These are phyloP conservation scores for Solanum hybrid DNA, from an alignment of 305 asterid genomes.

Conservation along the genomic window DNA sequence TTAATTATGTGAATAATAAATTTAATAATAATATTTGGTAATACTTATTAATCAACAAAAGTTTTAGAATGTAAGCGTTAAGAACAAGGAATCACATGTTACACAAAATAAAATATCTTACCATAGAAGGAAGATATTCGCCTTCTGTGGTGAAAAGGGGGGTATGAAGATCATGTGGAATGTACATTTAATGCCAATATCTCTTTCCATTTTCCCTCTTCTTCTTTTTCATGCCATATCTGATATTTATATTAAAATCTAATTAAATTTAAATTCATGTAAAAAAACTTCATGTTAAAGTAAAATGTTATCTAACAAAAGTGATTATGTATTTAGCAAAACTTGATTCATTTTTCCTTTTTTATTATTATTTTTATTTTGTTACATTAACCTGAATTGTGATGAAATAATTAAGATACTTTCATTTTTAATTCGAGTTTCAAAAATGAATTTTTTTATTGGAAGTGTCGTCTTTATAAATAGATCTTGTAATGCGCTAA, in stretches of 20 bases:
- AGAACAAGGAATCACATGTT: background rate
- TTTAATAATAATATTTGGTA: background rate
- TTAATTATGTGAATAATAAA: background rate
- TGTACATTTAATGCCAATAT: background rate
- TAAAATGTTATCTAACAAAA: too few species aligned
- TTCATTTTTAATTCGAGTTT: too few species aligned
- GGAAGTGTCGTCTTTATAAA: background rate
- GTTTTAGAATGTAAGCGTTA: background rate
- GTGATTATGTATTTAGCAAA: background rate
- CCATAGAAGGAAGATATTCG: background rate
- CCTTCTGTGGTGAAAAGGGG: background rate
- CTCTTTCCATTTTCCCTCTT: too few species aligned
- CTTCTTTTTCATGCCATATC: fast-evolving
- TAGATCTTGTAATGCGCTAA: background rate
- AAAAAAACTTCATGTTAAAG: fast-evolving
- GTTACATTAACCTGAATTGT: background rate
- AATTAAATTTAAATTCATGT: too few species aligned
- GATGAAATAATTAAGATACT: background rate
- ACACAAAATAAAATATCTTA: background rate
- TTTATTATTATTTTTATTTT: background rate
- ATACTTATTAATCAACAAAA: background rate
- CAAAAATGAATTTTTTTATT: background rate
- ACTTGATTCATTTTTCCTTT: background rate
- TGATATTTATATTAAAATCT: too few species aligned
- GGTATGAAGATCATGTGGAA: background rate